Evolutionary conservation across 129 eudicot genomes (phyloP), one percentile per base, ranked within the genome.

Genomic region (Gnaphalium uliginosum): DNA sequence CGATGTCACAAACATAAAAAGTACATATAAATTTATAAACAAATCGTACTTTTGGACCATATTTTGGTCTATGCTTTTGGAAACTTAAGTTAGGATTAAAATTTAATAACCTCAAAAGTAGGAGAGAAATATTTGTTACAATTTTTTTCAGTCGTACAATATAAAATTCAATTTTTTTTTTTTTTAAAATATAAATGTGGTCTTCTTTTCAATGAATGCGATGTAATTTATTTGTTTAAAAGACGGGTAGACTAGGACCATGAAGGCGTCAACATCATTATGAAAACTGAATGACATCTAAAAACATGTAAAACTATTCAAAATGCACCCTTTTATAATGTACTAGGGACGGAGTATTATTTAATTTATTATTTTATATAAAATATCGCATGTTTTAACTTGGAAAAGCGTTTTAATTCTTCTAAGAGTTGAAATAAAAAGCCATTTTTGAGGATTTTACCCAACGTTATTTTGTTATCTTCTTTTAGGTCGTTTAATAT

Each of bases 21-120:
- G 26, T 33, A 5, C 25, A 32, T 67, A 35, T n/a, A n/a, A n/a
- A n/a, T n/a, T n/a, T 65, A 24, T 30, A 35, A n/a, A 43, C 14
- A 6, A 48, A 69, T 48, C 61, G 22, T 46, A 48, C 13, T 56
- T 56, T 56, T 22, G 76, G 76, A 33, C 56, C 67, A 21, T 22
- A 32, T 58, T 73, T 60, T 73, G 77, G 68, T 58, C 69, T 26
- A 43, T 43, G 50, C 50, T 43, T 43, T 43, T 43, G 50, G 50
- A 32, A 37, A 39, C 68, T 58, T 8, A 59, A 59, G 56, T 59
- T 54, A n/a, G 32, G 77, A 35, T 37, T 24, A 59, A n/a, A 58
- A 54, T 72, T 57, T 37, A 73, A 37, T 39, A 73, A 73, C 77
- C 68, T 59, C 68, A 10, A 23, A 33, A 73, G 62, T 71, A 51